Percentiles rank a stretch among this genome's conserved stretches.
Evolutionary conservation across 2,329 filamentous ascomycete species (phyloP).

Genomic region (Neonectria faginata): DNA sequence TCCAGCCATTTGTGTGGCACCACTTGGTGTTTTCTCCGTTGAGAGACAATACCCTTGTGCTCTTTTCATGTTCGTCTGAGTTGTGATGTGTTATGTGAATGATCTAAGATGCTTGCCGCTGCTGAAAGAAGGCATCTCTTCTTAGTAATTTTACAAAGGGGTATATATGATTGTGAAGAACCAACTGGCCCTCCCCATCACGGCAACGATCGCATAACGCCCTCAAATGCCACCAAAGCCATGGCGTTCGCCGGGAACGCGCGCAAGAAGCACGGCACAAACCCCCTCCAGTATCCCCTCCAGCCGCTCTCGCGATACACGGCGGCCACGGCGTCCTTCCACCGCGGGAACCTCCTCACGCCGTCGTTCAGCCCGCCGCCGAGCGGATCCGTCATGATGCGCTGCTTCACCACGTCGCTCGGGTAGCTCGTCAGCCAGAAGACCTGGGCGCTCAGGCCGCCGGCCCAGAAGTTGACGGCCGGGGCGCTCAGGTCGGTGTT

Average conservation of each 20-base stretch:
- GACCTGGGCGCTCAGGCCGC: conserved; percentile 89
- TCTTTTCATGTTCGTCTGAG: neutral
- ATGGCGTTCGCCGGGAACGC: conserved; percentile 97
- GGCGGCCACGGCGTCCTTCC: conserved; percentile 82
- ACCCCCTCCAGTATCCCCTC: conserved; percentile 91
- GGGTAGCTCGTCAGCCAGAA: conserved; percentile 97
- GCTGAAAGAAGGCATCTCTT: neutral
- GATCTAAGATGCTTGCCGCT: too few relatives aligned
- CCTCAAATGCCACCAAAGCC: conserved; percentile 93
- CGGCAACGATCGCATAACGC: conserved; percentile 79
- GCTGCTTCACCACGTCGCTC: conserved; percentile 92
- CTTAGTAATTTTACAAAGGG: neutral
- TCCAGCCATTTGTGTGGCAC: conserved; percentile 49
- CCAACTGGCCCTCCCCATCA: conserved; percentile 38
- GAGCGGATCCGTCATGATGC: conserved; percentile 95
- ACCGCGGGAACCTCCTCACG: conserved; percentile 74
- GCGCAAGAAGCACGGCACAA: conserved; percentile 90
- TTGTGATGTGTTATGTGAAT: conserved; percentile 6
- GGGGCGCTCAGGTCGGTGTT: conserved; percentile 80
- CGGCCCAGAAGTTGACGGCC: conserved; percentile 96
- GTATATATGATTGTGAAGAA: conserved; percentile 7
- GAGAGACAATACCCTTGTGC: conserved; percentile 5
- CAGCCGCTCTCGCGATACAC: conserved; percentile 82
- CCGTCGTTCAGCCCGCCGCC: conserved; percentile 77
- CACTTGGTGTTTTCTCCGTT: conserved; percentile 44